Conservation (phyloP, 495 filamentous ascomycete genomes). For the Penicillium robsamsonii region DNA sequence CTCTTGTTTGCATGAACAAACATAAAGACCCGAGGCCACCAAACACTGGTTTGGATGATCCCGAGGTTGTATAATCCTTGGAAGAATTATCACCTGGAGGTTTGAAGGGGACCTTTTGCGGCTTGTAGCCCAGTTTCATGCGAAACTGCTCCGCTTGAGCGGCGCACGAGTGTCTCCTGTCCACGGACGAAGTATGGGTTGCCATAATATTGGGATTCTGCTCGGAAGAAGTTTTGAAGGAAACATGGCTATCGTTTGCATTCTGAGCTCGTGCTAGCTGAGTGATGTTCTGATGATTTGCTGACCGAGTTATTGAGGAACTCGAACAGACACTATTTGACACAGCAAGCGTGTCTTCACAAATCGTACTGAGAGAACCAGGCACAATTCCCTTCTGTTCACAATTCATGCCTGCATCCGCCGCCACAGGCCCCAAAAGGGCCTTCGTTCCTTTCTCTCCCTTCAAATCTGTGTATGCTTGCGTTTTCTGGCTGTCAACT, state of each 20-base stretch:
- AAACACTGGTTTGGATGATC: neutral
- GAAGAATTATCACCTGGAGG: neutral
- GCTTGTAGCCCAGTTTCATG: neutral
- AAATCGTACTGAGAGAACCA: neutral
- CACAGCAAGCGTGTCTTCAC: neutral
- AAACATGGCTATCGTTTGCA: neutral
- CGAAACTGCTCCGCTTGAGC: neutral
- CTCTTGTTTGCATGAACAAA: conserved; percentile 34
- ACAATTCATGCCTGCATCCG: neutral
- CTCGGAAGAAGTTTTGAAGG: neutral
- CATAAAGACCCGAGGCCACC: conserved; percentile 22
- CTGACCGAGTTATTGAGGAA: neutral
- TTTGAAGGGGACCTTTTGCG: neutral
- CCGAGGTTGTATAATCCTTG: neutral
- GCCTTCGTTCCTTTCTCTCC: neutral
- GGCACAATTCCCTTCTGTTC: neutral
- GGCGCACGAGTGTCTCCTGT: neutral
- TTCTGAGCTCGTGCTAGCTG: neutral
- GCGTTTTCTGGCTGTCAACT: neutral
- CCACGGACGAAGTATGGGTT: neutral
- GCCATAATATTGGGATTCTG: neutral
- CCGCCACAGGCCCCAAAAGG: neutral
- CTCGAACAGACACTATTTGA: neutral
- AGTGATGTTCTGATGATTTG: neutral
- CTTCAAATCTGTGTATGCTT: neutral